Percentiles rank a stretch among this genome's conserved stretches.
Evolutionary conservation across 495 filamentous ascomycete genomes (phyloP).

Genomic region (Penicillium tannophilum): DNA sequence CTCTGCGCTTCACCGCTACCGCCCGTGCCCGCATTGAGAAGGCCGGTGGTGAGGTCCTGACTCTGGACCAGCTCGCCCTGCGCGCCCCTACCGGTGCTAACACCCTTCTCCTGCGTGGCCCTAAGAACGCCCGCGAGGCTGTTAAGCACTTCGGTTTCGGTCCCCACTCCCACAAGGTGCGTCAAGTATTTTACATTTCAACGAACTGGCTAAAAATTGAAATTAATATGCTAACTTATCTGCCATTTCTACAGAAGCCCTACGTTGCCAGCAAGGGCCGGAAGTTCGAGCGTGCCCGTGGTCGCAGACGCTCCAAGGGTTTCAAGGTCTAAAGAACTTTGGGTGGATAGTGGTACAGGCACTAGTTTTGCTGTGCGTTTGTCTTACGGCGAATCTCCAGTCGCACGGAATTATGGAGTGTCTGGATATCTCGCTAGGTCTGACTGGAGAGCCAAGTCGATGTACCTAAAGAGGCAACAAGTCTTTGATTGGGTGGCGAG

Average conservation of each 20-base stretch:
- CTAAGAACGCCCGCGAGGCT: slow-evolving; percentile 96
- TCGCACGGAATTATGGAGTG: slow-evolving; percentile 20
- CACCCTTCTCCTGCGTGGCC: slow-evolving; percentile 91
- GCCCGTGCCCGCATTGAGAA: slow-evolving; percentile 89
- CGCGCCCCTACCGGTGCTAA: slow-evolving; percentile 91
- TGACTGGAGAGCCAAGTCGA: slow-evolving; percentile 28
- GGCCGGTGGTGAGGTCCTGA: slow-evolving; percentile 91
- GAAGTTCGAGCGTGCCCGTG: slow-evolving; percentile 98
- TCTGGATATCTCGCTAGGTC: slow-evolving; percentile 20
- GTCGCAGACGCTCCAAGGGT: slow-evolving; percentile 90
- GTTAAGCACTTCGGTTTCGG: slow-evolving; percentile 99
- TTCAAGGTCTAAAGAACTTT: slow-evolving; percentile 89
- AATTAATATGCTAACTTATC: slow-evolving; percentile 1
- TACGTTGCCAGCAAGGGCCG: slow-evolving; percentile 97
- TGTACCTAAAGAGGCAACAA: slow-evolving; percentile 30
- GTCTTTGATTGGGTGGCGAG: slow-evolving; percentile 28
- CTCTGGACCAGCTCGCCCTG: slow-evolving; percentile 93
- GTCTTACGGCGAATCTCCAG: slow-evolving; percentile 13
- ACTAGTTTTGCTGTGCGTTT: slow-evolving; percentile 16
- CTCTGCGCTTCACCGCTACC: slow-evolving; percentile 92
- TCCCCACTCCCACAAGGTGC: slow-evolving; percentile 93
- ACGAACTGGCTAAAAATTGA: neutral
- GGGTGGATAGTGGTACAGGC: slow-evolving; percentile 18
- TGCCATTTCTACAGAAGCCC: slow-evolving; percentile 67
- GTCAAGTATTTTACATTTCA: slow-evolving; percentile 34